phyloP scores from a whole-genome alignment of 148 eudicot species.

The Amaranthus cruentus region DNA sequence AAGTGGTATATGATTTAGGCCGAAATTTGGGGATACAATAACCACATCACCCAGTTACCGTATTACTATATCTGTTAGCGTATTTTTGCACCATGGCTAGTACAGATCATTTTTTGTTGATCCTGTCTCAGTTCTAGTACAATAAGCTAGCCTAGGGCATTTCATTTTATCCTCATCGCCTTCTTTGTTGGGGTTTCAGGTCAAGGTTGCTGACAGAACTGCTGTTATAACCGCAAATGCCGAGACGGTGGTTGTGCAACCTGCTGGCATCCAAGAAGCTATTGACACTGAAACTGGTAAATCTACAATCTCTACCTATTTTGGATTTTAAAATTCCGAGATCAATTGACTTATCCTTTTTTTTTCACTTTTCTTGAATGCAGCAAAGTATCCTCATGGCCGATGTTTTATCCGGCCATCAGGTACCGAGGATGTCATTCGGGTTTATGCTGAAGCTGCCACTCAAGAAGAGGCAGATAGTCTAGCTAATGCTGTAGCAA shows the following conservation, averaged over 20 bases:
- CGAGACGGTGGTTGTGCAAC: conserved; percentile 73
- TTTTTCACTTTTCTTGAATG: conserved; percentile 12
- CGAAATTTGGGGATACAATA: too few relatives aligned
- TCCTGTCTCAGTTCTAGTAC: too few relatives aligned
- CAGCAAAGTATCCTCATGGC: conserved; percentile 61
- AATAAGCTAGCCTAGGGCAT: too few relatives aligned
- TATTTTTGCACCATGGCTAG: too few relatives aligned
- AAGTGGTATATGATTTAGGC: too few relatives aligned
- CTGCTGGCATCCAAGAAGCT: conserved; percentile 84
- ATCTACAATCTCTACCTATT: neutral
- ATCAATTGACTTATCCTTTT: neutral
- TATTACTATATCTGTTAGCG: too few relatives aligned
- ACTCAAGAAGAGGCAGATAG: conserved; percentile 72
- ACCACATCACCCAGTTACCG: too few relatives aligned
- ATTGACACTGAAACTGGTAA: conserved; percentile 74
- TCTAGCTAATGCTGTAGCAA: conserved; percentile 60
- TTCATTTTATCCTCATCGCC: too few relatives aligned
- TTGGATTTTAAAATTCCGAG: neutral
- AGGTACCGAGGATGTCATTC: conserved; percentile 87
- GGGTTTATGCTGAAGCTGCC: conserved; percentile 86
- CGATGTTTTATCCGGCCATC: conserved; percentile 85
- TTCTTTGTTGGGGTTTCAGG: conserved; percentile 39
- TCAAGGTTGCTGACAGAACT: conserved; percentile 79
- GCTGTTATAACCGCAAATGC: conserved; percentile 84
- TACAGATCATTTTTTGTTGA: too few relatives aligned